Conservation (phyloP, 768 basidiomycete species). For the Mycena haematopus region DNA sequence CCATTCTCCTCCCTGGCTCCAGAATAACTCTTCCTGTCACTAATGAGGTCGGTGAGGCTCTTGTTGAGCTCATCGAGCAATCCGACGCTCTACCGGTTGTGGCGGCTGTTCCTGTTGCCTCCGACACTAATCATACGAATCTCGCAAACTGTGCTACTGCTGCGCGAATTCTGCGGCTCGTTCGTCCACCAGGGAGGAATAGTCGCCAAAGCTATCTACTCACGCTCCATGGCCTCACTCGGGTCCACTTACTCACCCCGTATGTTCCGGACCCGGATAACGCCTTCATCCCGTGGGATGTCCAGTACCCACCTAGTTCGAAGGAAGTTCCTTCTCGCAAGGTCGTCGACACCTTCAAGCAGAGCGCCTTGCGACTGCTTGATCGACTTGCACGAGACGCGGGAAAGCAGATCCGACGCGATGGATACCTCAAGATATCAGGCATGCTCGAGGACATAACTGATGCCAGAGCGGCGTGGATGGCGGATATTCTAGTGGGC, state of each 20-base stretch:
- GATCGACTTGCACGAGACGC: conserved; percentile 66
- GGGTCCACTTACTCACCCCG: conserved; percentile 61
- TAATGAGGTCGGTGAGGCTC: conserved; percentile 62
- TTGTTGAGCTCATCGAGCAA: conserved; percentile 72
- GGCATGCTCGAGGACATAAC: conserved; percentile 77
- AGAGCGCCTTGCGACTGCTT: conserved; percentile 67
- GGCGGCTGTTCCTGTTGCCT: conserved; percentile 63
- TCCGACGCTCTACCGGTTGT: conserved; percentile 73
- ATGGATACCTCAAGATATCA: conserved; percentile 72
- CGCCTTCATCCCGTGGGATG: conserved; percentile 44
- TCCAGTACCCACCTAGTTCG: conserved; percentile 54
- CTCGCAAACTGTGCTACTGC: conserved; percentile 69
- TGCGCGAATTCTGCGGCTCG: conserved; percentile 73
- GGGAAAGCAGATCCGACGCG: conserved; percentile 57
- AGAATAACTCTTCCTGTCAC: conserved; percentile 72
- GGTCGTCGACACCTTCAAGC: conserved; percentile 69
- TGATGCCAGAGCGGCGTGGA: conserved; percentile 67
- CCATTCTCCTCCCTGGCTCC: conserved; percentile 77
- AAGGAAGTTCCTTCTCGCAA: conserved; percentile 58
- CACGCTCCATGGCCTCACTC: conserved; percentile 73
- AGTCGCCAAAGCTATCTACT: conserved; percentile 68
- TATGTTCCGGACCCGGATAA: conserved; percentile 36
- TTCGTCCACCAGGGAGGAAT: conserved; percentile 62
- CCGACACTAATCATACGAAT: conserved; percentile 28
- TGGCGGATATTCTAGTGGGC: conserved; percentile 79